Evolutionary conservation across 352 stramenopile genomes (phyloP).

Genomic region (Phytophthora sp.): DNA sequence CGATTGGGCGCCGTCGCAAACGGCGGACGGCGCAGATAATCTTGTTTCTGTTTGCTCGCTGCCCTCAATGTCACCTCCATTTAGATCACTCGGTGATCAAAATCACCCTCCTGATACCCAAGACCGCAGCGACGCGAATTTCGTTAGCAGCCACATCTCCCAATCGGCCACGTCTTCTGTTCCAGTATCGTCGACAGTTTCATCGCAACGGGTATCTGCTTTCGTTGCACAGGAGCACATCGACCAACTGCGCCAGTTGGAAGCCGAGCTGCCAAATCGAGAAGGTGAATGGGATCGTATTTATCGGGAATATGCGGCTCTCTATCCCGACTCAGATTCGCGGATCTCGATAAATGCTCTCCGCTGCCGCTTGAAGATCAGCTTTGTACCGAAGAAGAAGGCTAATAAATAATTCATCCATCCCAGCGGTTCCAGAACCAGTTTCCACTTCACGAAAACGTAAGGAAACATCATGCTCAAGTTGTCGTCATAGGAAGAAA

Average conservation of each 20-base stretch:
- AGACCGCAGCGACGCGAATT: too few species aligned
- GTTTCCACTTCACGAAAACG: not conserved
- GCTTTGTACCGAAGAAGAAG: too few species aligned
- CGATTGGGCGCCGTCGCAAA: too few species aligned
- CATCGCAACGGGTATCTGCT: not conserved
- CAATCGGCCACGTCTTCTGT: too few species aligned
- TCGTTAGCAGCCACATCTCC: too few species aligned
- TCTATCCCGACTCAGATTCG: constrained; percentile 4
- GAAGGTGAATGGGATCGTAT: constrained; percentile 9
- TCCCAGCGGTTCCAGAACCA: too few species aligned
- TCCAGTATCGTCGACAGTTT: too few species aligned
- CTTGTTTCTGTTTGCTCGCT: too few species aligned
- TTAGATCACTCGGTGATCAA: too few species aligned
- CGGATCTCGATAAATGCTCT: constrained; percentile 2
- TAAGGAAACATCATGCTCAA: constrained; percentile 2
- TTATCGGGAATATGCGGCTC: not conserved
- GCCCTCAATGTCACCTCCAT: too few species aligned
- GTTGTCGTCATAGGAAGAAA: constrained; percentile 5
- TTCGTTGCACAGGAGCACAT: constrained; percentile 1
- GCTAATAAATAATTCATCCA: not conserved
- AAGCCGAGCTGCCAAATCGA: constrained; percentile 1
- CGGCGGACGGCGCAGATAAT: too few species aligned
- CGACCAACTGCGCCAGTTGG: not conserved
- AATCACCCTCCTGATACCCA: too few species aligned
- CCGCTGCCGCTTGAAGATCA: not conserved